Percentiles rank a stretch among this genome's conserved stretches.
phyloP scores from a whole-genome alignment of 2,329 filamentous ascomycete species.

The Canariomyces notabilis region DNA sequence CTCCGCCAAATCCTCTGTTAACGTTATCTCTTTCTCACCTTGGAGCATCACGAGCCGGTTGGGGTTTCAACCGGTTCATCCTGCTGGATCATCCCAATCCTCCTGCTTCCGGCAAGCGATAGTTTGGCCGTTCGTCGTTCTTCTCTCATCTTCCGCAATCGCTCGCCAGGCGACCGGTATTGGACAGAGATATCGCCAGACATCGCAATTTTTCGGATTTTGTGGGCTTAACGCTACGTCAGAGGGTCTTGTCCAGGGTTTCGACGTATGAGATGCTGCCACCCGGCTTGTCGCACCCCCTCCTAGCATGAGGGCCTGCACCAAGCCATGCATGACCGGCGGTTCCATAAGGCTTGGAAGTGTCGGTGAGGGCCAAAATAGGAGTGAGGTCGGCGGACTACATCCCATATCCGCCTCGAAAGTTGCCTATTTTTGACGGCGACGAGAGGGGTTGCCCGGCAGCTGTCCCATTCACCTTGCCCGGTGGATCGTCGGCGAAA shows the following conservation, averaged over 20 bases:
- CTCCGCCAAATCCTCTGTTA: too few relatives aligned
- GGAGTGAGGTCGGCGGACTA: slow-evolving; percentile 17
- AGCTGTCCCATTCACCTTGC: slow-evolving; percentile 15
- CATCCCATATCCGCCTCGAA: slow-evolving; percentile 10
- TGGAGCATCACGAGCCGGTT: too few relatives aligned
- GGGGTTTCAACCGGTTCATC: background rate
- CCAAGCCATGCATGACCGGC: slow-evolving; percentile 15
- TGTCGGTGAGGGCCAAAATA: slow-evolving; percentile 22
- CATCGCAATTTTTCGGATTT: slow-evolving; percentile 14
- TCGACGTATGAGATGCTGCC: slow-evolving; percentile 22
- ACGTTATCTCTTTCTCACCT: too few relatives aligned
- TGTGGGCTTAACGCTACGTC: slow-evolving; percentile 23
- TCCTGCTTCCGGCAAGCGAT: slow-evolving; percentile 8
- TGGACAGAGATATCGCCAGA: slow-evolving; percentile 22
- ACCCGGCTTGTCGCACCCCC: slow-evolving; percentile 13
- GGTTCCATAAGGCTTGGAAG: slow-evolving; percentile 11
- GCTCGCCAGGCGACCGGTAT: slow-evolving; percentile 8
- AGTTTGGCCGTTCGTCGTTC: slow-evolving; percentile 5
- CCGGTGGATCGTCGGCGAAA: slow-evolving; percentile 7
- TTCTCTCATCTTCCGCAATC: slow-evolving; percentile 17
- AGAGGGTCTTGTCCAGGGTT: slow-evolving; percentile 16
- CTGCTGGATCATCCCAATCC: background rate
- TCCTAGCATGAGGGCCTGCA: slow-evolving; percentile 16
- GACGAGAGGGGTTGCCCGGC: slow-evolving; percentile 3
- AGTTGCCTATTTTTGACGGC: slow-evolving; percentile 10